Percentiles rank a stretch among this genome's conserved stretches.
phyloP scores from a whole-genome alignment of 352 stramenopile species.

The Phytophthora multivora region DNA sequence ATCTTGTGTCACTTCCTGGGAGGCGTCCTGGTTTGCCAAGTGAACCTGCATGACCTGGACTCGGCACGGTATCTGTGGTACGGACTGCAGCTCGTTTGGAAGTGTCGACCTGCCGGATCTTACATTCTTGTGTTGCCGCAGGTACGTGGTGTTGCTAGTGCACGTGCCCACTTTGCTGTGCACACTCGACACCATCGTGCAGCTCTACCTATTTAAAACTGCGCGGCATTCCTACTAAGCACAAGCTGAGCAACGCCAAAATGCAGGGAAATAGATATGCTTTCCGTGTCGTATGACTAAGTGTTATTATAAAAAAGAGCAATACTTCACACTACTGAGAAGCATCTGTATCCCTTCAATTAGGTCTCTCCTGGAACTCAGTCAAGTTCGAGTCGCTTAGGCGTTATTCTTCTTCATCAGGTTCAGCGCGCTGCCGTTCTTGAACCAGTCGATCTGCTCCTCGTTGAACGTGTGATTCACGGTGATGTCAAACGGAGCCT shows the following conservation, averaged over 20 bases:
- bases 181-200: constrained; percentile 28
- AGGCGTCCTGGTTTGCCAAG: constrained; percentile 60
- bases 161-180: constrained; percentile 43
- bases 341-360: constrained; percentile 41
- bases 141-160: constrained; percentile 40
- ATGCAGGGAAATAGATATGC: constrained; percentile 1
- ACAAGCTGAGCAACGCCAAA: neutral
- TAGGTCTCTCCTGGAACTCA: constrained; percentile 35
- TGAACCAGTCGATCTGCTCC: constrained; percentile 96
- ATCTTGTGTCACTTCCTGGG: constrained; percentile 65
- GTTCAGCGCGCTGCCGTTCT: constrained; percentile 93
- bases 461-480: constrained; percentile 96
- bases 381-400: constrained; percentile 34
- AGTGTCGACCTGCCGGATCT: neutral
- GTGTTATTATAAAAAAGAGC: constrained; percentile 51
- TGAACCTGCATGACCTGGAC: constrained; percentile 49
- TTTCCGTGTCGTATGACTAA: constrained; percentile 28
- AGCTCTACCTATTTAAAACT: constrained; percentile 40
- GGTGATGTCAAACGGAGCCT: constrained; percentile 82
- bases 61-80: constrained; percentile 54
- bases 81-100: neutral
- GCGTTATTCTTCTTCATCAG: constrained; percentile 94
- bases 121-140: constrained; percentile 8
- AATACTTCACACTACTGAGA: constrained; percentile 46
- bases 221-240: constrained; percentile 25